Percentiles rank a stretch among this genome's conserved stretches.
phyloP scores from a whole-genome alignment of 139 green algal species.

The Micromonas pusilla region DNA sequence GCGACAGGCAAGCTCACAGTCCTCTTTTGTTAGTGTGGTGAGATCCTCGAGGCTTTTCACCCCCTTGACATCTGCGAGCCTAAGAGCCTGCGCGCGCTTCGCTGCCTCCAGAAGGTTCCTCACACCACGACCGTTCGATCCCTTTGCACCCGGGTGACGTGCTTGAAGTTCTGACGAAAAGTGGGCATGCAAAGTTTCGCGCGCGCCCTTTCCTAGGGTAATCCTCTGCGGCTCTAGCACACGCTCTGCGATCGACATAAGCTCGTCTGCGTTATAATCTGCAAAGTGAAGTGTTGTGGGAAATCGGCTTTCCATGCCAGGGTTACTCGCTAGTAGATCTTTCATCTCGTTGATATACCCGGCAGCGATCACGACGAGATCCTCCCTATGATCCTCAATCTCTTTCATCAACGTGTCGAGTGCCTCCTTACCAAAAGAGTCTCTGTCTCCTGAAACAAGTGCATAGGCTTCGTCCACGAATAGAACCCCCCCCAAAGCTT shows the following conservation, averaged over 20 bases:
- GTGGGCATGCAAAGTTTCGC: not conserved
- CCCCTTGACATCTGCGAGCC: no score
- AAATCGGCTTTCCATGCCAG: not conserved
- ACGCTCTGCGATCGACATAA: not conserved
- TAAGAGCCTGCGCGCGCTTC: no score
- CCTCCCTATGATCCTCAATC: constrained; percentile 27
- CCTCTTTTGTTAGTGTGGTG: no score
- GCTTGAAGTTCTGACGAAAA: not conserved
- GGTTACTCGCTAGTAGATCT: not conserved
- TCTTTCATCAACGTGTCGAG: constrained; percentile 26
- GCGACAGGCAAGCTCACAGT: no score
- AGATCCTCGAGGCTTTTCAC: no score
- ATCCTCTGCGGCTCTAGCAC: constrained; percentile 14
- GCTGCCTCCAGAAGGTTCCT: no score
- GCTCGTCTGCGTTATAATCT: constrained; percentile 9
- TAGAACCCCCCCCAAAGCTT: constrained; percentile 21
- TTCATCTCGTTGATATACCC: constrained; percentile 10
- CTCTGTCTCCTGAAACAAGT: constrained; percentile 17
- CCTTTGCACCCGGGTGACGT: no score
- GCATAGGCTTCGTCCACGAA: constrained; percentile 27
- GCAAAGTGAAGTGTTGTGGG: constrained; percentile 1
- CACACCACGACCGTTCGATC: no score
- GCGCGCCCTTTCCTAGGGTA: not conserved
- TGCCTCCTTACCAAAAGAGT: constrained; percentile 25
- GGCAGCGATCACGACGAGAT: constrained; percentile 6